Conservation (phyloP, 2,329 filamentous ascomycete species). For the Zymoseptoria brevis region DNA sequence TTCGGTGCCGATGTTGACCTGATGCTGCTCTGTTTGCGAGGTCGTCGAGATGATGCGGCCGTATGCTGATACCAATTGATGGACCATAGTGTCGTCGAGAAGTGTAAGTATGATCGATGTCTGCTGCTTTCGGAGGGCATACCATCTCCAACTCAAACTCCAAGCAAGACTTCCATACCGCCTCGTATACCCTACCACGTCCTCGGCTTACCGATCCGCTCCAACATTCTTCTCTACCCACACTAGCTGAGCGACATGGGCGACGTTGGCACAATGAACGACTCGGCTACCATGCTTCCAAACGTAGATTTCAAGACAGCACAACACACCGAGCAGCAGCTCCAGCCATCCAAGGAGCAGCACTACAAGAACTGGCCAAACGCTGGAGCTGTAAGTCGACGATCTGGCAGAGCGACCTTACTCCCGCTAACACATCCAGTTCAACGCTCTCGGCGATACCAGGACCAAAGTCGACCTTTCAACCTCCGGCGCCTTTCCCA, state of each 20-base stretch:
- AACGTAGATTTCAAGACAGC: neutral
- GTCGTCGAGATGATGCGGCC: neutral
- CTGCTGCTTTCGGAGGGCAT: neutral
- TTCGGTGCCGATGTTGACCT: neutral
- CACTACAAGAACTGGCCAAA: conserved; percentile 1
- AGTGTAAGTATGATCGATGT: neutral
- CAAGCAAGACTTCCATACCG: neutral
- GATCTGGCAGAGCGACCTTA: neutral
- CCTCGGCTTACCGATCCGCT: neutral
- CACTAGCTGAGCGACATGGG: neutral
- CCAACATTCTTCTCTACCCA: neutral
- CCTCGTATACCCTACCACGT: neutral
- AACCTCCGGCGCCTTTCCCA: conserved; percentile 60
- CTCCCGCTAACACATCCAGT: neutral
- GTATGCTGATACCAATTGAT: neutral
- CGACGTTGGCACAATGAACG: neutral
- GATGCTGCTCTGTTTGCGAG: neutral
- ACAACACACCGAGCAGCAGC: neutral
- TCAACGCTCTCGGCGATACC: conserved; percentile 1
- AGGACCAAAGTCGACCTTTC: conserved; percentile 43
- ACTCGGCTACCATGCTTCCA: neutral
- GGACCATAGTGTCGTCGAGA: neutral
- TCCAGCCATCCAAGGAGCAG: neutral
- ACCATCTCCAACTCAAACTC: neutral
- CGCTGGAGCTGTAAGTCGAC: neutral